These are phyloP conservation scores for Botryococcus braunii DNA, from an alignment of 163 green algal genomes.

Conservation along the genomic window DNA sequence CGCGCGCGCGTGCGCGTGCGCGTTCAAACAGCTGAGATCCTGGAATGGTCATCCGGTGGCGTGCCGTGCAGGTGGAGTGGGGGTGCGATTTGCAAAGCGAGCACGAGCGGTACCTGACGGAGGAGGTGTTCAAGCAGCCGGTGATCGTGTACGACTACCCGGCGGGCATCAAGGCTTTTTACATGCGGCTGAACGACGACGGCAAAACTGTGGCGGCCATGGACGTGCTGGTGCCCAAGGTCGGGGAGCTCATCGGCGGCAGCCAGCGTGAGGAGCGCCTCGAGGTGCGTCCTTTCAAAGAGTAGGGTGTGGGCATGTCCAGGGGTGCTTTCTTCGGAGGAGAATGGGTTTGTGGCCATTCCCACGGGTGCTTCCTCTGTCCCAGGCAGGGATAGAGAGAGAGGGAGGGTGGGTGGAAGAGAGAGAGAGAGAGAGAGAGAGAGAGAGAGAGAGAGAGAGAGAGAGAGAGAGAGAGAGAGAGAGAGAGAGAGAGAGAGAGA, in stretches of 20 bases:
- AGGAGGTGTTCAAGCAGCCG: conserved; percentile 88
- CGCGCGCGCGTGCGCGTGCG: no score
- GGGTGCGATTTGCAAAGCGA: conserved; percentile 86
- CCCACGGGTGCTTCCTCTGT: neutral
- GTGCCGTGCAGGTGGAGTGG: conserved; percentile 65
- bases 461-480: no score
- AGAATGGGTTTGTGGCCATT: conserved; percentile 5
- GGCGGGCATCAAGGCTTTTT: conserved; percentile 95
- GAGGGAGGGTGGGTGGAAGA: conserved; percentile 16
- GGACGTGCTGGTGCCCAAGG: conserved; percentile 87
- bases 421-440: neutral
- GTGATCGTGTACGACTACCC: conserved; percentile 97
- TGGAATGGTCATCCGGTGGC: no score
- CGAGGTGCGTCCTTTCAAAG: conserved; percentile 29
- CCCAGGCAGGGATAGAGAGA: neutral
- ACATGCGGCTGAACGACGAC: conserved; percentile 91
- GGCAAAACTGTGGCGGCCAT: conserved; percentile 89
- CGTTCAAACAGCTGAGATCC: no score
- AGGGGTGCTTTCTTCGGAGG: no score
- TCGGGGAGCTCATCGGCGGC: conserved; percentile 95
- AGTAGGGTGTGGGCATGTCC: conserved; percentile 1
- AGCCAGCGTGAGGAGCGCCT: conserved; percentile 90
- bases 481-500: no score
- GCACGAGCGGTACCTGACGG: conserved; percentile 93
- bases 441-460: no score